Base-by-base conservation (phyloP, 192 early-diverging fungal species). In the Helicostylum pulchrum region DNA sequence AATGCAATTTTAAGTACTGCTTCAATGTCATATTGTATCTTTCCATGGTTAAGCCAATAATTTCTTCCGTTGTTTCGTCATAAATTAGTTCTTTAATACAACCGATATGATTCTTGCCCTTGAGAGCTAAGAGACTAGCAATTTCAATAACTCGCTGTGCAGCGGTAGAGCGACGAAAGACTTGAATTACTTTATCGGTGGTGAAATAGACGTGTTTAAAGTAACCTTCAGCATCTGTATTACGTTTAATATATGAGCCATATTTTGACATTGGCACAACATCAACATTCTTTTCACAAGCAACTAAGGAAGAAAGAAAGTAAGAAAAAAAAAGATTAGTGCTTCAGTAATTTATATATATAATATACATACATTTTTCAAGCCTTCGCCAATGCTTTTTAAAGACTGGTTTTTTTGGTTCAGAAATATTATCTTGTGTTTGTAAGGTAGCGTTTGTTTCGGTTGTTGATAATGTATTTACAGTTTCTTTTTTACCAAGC, bases 201-300 rank as follows among this genome's bases (percentile, higher is more conserved):
- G 80, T 74, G 56, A 78, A 79, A 45, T 76, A 82, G 2, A 85
- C 79, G 30, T 78, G 67, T 46, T 85, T 85, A 53, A 83, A 85
- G 49, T 74, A 68, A 5, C 84, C 84, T 58, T 19, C 56, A 46
- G 45, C 47, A 48, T 26, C 39, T 36, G 45, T 54, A 51, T 30
- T 67, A 46, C 8, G 58, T 9, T 14, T 53, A 12, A 46, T 47
- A 61, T 14, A 60, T 48, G 46, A 10, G 14, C 17, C 14, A 15
- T 48, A 48, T 10, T 39, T 39, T 39, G 36, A 9, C 36, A 39
- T 39, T 12, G 46, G 46, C 0, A 48, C 47, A 46, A 66, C 48
- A 31, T 17, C 30, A 20, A 66, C 39, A 4, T 66, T 39, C 21
- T 57, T 66, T 31, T 57, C 21, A 1, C 8, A 10, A 20, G 54